These are phyloP conservation scores for Pythium aristosporum DNA, from an alignment of 352 stramenopile genomes.

Conservation along the genomic window DNA sequence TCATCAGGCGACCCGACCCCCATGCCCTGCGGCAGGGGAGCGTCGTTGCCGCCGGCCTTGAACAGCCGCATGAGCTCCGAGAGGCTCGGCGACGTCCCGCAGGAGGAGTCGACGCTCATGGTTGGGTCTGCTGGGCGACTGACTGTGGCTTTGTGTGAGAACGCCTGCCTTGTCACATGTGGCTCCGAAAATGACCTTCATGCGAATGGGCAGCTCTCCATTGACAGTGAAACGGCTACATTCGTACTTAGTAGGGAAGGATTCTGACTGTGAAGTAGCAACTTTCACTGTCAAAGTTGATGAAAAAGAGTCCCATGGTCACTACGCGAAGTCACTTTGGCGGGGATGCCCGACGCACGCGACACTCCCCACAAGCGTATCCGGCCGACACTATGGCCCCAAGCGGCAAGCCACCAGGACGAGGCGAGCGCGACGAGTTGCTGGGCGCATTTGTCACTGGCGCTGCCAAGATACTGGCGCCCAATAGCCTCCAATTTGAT, in stretches of 20 bases:
- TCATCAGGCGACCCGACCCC: background rate
- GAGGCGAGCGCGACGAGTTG: slow-evolving; percentile 23
- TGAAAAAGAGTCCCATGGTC: background rate
- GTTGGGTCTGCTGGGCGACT: too few species aligned
- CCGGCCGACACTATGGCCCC: slow-evolving; percentile 7
- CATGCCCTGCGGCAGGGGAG: background rate
- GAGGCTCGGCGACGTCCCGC: slow-evolving; percentile 41
- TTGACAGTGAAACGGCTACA: slow-evolving; percentile 18
- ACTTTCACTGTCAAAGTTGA: background rate
- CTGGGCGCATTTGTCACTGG: slow-evolving; percentile 40
- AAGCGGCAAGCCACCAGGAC: background rate
- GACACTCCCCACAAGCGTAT: background rate
- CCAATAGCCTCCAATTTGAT: slow-evolving; percentile 76
- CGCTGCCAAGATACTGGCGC: slow-evolving; percentile 52
- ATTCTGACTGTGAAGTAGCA: background rate
- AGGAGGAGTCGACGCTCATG: slow-evolving; percentile 23
- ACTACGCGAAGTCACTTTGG: slow-evolving; percentile 7
- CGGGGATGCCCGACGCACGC: background rate
- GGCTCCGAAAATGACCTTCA: slow-evolving; percentile 6
- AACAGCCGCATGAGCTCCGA: slow-evolving; percentile 53
- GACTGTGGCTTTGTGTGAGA: background rate
- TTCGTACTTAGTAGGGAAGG: slow-evolving; percentile 21
- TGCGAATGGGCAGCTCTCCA: background rate
- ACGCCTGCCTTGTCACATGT: background rate
- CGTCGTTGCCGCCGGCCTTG: slow-evolving; percentile 17